These are phyloP conservation scores for Eutypa lata DNA, from an alignment of 2,329 filamentous ascomycete genomes.

Conservation along the genomic window DNA sequence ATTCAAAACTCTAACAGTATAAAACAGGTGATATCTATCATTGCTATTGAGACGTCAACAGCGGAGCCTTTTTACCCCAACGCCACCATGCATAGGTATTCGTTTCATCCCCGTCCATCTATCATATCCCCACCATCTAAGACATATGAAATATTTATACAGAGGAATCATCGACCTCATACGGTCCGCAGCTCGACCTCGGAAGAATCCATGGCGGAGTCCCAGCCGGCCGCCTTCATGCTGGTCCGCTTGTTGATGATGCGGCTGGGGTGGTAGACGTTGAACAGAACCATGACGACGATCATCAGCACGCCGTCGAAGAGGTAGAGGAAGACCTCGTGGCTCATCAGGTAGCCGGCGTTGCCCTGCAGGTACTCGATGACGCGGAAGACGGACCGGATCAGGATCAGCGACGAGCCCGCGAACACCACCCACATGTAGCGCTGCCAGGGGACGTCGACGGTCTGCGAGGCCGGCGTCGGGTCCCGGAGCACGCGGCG, in stretches of 20 bases:
- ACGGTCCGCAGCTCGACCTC: background rate
- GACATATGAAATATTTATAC: too few relatives aligned
- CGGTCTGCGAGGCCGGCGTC: conserved; percentile 18
- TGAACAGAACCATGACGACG: conserved; percentile 9
- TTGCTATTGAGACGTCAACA: too few relatives aligned
- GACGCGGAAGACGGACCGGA: conserved; percentile 46
- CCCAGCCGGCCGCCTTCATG: background rate
- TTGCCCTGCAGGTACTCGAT: conserved; percentile 45
- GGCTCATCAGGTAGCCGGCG: conserved; percentile 38
- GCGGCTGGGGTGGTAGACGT: conserved; percentile 12
- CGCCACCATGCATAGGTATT: too few relatives aligned
- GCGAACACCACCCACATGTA: conserved; percentile 12
- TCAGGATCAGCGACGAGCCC: conserved; percentile 38
- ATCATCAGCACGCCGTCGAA: conserved; percentile 33
- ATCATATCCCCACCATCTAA: too few relatives aligned
- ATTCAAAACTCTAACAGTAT: too few relatives aligned
- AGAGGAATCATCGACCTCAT: background rate
- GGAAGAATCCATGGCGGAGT: background rate
- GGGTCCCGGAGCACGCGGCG: conserved; percentile 33
- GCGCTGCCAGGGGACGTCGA: conserved; percentile 13
- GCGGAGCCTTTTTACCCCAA: too few relatives aligned
- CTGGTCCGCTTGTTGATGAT: conserved; percentile 1
- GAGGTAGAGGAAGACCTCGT: conserved; percentile 43
- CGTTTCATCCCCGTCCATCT: too few relatives aligned
- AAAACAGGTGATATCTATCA: too few relatives aligned